Conservation (phyloP, 1,284 basidiomycete genomes). For the Moniliophthora roreri region DNA sequence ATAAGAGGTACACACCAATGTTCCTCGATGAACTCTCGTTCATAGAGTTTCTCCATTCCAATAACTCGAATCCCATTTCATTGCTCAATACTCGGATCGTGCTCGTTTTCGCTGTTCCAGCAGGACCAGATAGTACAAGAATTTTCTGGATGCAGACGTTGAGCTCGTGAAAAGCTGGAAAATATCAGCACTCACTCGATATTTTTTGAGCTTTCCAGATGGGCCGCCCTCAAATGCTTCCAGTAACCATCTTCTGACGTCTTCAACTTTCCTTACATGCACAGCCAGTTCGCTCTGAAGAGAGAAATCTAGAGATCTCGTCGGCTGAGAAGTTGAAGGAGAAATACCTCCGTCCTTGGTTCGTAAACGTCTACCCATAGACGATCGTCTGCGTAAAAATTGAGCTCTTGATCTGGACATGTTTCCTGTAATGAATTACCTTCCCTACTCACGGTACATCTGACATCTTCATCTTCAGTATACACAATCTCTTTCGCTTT, state of each 20-base stretch:
- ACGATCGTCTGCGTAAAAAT: conserved; percentile 35
- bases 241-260: conserved; percentile 81
- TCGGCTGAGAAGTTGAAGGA: conserved; percentile 3
- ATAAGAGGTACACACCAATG: conserved; percentile 17
- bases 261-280: conserved; percentile 84
- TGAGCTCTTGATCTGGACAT: background rate
- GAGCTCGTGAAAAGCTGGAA: background rate
- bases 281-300: conserved; percentile 80
- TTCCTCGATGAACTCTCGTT: conserved; percentile 35
- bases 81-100: conserved; percentile 75
- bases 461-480: conserved; percentile 18
- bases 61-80: conserved; percentile 78
- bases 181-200: conserved; percentile 57
- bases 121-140: conserved; percentile 84
- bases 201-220: conserved; percentile 67
- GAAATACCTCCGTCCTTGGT: conserved; percentile 63
- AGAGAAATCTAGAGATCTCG: conserved; percentile 10
- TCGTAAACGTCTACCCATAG: conserved; percentile 83
- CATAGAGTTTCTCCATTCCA: conserved; percentile 82
- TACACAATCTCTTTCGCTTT: conserved; percentile 36
- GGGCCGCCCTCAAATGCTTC: conserved; percentile 80
- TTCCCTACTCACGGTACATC: background rate
- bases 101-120: conserved; percentile 90
- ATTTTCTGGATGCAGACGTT: conserved; percentile 59
- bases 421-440: background rate